These are phyloP conservation scores for Penicillium concentricum DNA, from an alignment of 2,329 filamentous ascomycete species.

Conservation along the genomic window DNA sequence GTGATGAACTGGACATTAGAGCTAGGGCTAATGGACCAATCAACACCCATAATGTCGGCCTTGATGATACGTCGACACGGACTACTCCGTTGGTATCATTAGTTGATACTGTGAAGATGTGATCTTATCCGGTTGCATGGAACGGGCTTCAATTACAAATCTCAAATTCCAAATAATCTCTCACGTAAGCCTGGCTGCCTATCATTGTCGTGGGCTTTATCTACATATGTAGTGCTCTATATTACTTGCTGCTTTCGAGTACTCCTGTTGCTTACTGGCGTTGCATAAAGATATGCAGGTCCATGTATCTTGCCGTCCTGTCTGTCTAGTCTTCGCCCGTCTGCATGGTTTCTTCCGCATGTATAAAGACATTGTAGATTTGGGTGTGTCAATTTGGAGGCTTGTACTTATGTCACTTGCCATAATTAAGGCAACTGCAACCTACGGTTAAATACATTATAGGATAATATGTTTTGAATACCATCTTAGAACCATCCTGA, in stretches of 20 bases:
- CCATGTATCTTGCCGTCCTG: background rate
- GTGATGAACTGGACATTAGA: conserved; percentile 6
- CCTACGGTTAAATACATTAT: background rate
- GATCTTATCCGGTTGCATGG: background rate
- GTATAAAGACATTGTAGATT: background rate
- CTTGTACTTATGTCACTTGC: background rate
- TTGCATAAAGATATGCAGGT: background rate
- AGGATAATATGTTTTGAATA: background rate
- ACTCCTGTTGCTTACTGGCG: background rate
- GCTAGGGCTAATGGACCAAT: conserved; percentile 9
- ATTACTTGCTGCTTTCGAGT: background rate
- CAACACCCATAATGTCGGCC: background rate
- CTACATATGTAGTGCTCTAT: background rate
- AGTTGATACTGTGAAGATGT: background rate
- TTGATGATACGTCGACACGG: conserved; percentile 1
- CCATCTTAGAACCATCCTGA: background rate
- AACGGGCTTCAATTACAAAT: background rate
- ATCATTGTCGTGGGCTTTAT: background rate
- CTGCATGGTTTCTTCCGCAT: background rate
- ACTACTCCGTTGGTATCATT: background rate
- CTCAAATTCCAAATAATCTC: background rate
- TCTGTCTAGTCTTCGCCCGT: background rate
- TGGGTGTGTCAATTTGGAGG: background rate
- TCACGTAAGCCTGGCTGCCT: background rate
- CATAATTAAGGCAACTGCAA: background rate